phyloP scores from a whole-genome alignment of 768 basidiomycete genomes.

The Agrocybe praecox region DNA sequence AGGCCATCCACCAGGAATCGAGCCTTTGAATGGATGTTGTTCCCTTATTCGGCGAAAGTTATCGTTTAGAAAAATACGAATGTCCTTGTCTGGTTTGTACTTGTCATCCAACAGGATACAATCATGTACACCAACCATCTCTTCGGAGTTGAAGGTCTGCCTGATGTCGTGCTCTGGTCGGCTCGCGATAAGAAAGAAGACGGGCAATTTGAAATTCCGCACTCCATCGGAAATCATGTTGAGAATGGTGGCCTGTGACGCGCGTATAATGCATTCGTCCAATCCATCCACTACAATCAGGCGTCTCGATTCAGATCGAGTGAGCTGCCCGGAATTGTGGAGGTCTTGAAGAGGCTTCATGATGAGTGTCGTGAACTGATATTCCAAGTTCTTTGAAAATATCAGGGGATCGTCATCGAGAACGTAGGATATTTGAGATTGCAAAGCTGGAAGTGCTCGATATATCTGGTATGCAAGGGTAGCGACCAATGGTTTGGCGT shows the following conservation, averaged over 20 bases:
- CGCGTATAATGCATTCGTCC: slow-evolving; percentile 22
- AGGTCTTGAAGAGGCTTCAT: neutral
- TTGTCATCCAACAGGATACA: neutral
- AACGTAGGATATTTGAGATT: slow-evolving; percentile 1
- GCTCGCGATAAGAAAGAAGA: slow-evolving; percentile 12
- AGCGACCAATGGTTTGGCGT: slow-evolving; percentile 26
- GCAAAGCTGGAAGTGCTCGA: neutral
- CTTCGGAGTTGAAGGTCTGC: slow-evolving; percentile 4
- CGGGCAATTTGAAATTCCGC: neutral
- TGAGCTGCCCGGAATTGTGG: neutral
- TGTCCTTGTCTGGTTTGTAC: slow-evolving; percentile 3
- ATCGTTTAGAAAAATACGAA: neutral
- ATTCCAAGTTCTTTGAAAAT: neutral
- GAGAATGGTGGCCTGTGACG: neutral
- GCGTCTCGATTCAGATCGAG: neutral
- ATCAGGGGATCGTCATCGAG: slow-evolving; percentile 7
- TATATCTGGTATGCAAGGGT: slow-evolving; percentile 33
- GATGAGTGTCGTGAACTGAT: neutral
- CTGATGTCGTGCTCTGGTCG: slow-evolving; percentile 9
- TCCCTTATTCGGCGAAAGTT: slow-evolving; percentile 1
- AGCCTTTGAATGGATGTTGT: neutral
- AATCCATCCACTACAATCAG: slow-evolving; percentile 18
- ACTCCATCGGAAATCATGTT: neutral
- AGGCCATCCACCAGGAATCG: slow-evolving; percentile 3
- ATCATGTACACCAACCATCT: neutral